Evolutionary conservation across 352 stramenopile genomes (phyloP).

Genomic region (Blastocystis sp.): DNA sequence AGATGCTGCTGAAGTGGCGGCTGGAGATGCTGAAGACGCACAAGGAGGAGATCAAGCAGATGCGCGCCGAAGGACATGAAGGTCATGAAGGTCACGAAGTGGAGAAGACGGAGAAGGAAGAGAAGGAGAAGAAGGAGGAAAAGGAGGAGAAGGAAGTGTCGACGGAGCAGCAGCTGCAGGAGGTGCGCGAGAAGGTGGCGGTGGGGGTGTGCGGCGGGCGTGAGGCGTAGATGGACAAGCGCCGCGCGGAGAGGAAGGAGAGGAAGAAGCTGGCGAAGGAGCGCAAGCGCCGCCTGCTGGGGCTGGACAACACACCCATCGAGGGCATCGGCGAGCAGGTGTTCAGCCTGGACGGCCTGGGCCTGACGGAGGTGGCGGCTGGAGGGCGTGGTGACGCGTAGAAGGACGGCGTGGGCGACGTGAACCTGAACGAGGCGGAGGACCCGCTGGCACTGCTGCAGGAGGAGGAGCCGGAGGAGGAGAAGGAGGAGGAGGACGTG

Average conservation of each 20-base stretch:
- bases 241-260: slow-evolving; percentile 19
- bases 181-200: slow-evolving; percentile 16
- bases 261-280: slow-evolving; percentile 26
- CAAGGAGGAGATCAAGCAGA: slow-evolving; percentile 65
- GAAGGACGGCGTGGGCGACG: background rate
- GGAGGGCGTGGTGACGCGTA: background rate
- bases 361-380: background rate
- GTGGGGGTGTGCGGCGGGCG: background rate
- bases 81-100: slow-evolving; percentile 78
- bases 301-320: slow-evolving; percentile 3
- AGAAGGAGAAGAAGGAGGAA: slow-evolving; percentile 72
- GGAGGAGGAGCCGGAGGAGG: background rate
- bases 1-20: slow-evolving; percentile 92
- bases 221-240: slow-evolving; percentile 12
- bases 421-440: slow-evolving; percentile 44
- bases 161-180: slow-evolving; percentile 68
- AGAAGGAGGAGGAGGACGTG: slow-evolving; percentile 36
- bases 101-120: slow-evolving; percentile 72
- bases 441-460: background rate
- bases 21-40: slow-evolving; percentile 79
- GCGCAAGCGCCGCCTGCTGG: slow-evolving; percentile 30
- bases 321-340: slow-evolving; percentile 11
- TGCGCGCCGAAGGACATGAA: slow-evolving; percentile 70
- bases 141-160: slow-evolving; percentile 69
- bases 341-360: background rate